Evolutionary conservation across 75 land plant species (phyloP).

Genomic region (Isoetes taiwanensis): DNA sequence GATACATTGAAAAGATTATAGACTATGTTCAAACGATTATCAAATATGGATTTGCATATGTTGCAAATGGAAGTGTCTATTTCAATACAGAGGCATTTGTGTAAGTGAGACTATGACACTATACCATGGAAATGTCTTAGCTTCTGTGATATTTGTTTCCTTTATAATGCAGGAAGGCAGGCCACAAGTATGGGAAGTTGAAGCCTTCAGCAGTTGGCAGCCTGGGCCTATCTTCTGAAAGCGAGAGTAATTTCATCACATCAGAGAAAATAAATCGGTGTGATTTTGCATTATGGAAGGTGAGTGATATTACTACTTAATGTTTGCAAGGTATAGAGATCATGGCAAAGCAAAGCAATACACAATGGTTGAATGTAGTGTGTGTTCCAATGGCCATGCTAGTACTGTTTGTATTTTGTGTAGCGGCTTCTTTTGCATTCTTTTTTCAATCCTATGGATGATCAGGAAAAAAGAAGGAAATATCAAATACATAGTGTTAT

Average conservation of each 20-base stretch:
- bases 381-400: too few relatives aligned
- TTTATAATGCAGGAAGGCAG: slow-evolving; percentile 32
- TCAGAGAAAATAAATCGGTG: slow-evolving; percentile 25
- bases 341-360: too few relatives aligned
- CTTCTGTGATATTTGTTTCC: too few relatives aligned
- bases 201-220: slow-evolving; percentile 39
- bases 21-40: slow-evolving; percentile 26
- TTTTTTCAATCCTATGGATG: too few relatives aligned
- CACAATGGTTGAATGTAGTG: too few relatives aligned
- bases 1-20: slow-evolving; percentile 31
- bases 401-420: too few relatives aligned
- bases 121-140: not conserved
- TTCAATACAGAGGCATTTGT: slow-evolving; percentile 33
- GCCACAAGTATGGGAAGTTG: slow-evolving; percentile 35
- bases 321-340: too few relatives aligned
- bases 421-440: too few relatives aligned
- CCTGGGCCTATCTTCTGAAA: slow-evolving; percentile 30
- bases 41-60: slow-evolving; percentile 23
- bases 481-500: too few relatives aligned
- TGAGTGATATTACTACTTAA: too few relatives aligned
- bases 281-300: slow-evolving; percentile 46
- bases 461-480: too few relatives aligned
- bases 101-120: slow-evolving; percentile 12
- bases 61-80: slow-evolving; percentile 33
- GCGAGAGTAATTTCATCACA: slow-evolving; percentile 32